phyloP scores from a whole-genome alignment of 129 eudicot species.

The Lonicera japonica region DNA sequence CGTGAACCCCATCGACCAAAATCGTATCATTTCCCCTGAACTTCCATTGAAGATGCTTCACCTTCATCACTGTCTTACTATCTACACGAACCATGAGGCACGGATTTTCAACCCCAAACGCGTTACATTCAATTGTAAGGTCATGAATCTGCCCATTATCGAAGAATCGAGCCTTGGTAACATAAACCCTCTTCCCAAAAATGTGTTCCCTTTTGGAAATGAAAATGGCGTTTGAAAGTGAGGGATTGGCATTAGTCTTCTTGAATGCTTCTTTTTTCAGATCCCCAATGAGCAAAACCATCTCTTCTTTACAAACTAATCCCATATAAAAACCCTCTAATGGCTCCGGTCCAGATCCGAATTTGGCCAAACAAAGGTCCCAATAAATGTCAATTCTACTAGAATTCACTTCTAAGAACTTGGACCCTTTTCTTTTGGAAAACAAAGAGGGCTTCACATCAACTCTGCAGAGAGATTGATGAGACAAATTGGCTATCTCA shows the following conservation, averaged over 20 bases:
- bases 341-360: conserved; percentile 80
- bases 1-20: conserved; percentile 59
- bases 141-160: conserved; percentile 62
- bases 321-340: conserved; percentile 63
- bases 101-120: conserved; percentile 39
- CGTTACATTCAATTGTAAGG: conserved; percentile 57
- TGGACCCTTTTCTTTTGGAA: conserved; percentile 63
- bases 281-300: conserved; percentile 68
- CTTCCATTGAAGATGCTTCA: conserved; percentile 65
- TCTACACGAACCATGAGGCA: conserved; percentile 54
- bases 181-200: conserved; percentile 54
- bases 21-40: conserved; percentile 66
- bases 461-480: conserved; percentile 45
- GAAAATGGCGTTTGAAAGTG: conserved; percentile 32
- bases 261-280: conserved; percentile 63
- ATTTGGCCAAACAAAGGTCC: conserved; percentile 68
- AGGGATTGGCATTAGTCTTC: conserved; percentile 37
- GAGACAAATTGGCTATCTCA: conserved; percentile 55
- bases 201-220: conserved; percentile 62
- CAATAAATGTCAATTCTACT: conserved; percentile 52
- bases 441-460: conserved; percentile 75
- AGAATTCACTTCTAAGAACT: conserved; percentile 42
- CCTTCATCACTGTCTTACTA: conserved; percentile 58
- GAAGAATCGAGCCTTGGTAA: conserved; percentile 58
- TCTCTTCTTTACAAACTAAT: conserved; percentile 44